Evolutionary conservation across 225 moss, liverwort and hornwort species (phyloP).

Genomic region (Neckera pumila): DNA sequence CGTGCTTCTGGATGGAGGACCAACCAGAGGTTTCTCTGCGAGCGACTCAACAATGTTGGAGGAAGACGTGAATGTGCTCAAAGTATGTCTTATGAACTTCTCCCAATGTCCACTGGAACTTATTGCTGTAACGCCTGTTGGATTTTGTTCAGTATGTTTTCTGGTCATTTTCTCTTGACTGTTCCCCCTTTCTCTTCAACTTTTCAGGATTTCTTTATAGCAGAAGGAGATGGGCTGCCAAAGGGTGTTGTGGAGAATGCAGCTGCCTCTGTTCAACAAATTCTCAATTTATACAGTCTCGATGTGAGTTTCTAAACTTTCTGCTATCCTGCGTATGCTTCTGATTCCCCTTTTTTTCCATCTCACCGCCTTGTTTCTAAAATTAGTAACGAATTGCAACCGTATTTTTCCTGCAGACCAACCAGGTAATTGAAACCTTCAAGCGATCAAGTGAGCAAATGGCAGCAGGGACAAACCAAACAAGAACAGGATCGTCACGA

Average conservation of each 20-base stretch:
- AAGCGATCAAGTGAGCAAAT: slow-evolving; percentile 88
- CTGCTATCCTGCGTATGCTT: background rate
- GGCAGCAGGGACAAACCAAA: slow-evolving; percentile 60
- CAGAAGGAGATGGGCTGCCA: slow-evolving; percentile 92
- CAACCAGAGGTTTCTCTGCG: slow-evolving; percentile 76
- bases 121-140: background rate
- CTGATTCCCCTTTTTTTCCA: background rate
- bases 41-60: slow-evolving; percentile 85
- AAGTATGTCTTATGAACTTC: slow-evolving; percentile 24
- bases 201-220: slow-evolving; percentile 87
- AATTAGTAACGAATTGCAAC: background rate
- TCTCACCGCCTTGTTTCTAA: background rate
- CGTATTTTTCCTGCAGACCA: slow-evolving; percentile 35
- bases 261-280: slow-evolving; percentile 68
- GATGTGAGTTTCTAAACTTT: slow-evolving; percentile 37
- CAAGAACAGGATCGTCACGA: slow-evolving; percentile 55
- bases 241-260: slow-evolving; percentile 80
- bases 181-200: background rate
- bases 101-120: background rate
- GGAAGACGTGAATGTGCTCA: slow-evolving; percentile 76
- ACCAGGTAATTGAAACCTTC: slow-evolving; percentile 73
- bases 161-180: background rate
- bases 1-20: slow-evolving; percentile 91
- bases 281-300: slow-evolving; percentile 79
- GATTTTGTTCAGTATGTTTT: background rate